Evolutionary conservation across 2,329 filamentous ascomycete genomes (phyloP).

Genomic region (Gnomoniopsis sp.): DNA sequence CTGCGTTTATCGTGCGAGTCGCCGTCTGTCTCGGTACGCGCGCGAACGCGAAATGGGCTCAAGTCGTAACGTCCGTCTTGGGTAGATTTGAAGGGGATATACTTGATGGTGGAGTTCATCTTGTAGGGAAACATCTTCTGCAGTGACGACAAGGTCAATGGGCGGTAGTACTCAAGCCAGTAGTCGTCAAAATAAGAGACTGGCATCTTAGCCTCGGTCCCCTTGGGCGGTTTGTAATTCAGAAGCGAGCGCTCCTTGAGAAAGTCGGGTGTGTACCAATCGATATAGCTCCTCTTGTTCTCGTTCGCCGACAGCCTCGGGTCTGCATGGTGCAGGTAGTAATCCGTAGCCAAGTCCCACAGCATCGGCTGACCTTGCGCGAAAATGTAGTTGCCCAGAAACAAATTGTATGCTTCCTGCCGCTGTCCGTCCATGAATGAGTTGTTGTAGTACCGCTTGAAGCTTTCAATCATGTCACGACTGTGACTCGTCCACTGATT

Average conservation of each 20-base stretch:
- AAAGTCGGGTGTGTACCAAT: slow-evolving; percentile 78
- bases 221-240: slow-evolving; percentile 35
- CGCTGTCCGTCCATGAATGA: slow-evolving; percentile 93
- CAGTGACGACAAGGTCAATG: slow-evolving; percentile 81
- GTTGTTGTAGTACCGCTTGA: slow-evolving; percentile 99
- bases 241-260: slow-evolving; percentile 63
- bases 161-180: slow-evolving; percentile 96
- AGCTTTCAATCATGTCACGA: slow-evolving; percentile 97
- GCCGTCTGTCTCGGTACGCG: slow-evolving; percentile 59
- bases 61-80: slow-evolving; percentile 75
- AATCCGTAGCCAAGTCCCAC: slow-evolving; percentile 93
- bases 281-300: slow-evolving; percentile 68
- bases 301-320: slow-evolving; percentile 70
- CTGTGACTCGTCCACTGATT: slow-evolving; percentile 99
- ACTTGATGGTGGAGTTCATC: slow-evolving; percentile 84
- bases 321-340: slow-evolving; percentile 89
- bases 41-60: slow-evolving; percentile 74
- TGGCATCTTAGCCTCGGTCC: slow-evolving; percentile 35
- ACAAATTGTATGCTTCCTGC: slow-evolving; percentile 96
- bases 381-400: slow-evolving; percentile 94
- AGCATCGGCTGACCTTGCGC: slow-evolving; percentile 86
- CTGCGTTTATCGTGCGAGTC: slow-evolving; percentile 60
- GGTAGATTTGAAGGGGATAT: slow-evolving; percentile 71
- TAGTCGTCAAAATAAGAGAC: slow-evolving; percentile 80
- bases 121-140: slow-evolving; percentile 89